phyloP scores from a whole-genome alignment of 139 green algal genomes.

The Picochlorum sp. region DNA sequence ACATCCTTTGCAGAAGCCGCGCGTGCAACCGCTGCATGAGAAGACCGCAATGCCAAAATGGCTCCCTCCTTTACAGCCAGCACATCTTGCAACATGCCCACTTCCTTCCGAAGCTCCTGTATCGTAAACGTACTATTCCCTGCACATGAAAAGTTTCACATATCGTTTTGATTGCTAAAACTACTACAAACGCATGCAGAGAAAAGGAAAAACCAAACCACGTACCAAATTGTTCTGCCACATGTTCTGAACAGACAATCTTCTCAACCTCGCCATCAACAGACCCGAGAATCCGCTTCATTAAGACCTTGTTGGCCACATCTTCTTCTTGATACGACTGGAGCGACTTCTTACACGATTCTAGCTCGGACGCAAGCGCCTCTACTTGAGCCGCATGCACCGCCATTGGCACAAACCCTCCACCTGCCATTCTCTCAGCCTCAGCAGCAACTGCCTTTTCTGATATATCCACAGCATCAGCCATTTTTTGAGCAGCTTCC shows the following conservation, averaged over 20 bases:
- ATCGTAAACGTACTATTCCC: background rate
- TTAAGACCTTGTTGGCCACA: slow-evolving; percentile 11
- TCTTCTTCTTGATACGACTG: slow-evolving; percentile 11
- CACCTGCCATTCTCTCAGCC: slow-evolving; percentile 3
- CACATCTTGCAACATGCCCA: background rate
- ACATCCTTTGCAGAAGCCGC: background rate
- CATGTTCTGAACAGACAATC: slow-evolving; percentile 21
- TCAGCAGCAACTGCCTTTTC: slow-evolving; percentile 5
- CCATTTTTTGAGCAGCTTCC: background rate
- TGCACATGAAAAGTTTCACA: background rate
- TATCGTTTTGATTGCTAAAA: no score
- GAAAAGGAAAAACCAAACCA: no score
- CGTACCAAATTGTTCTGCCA: slow-evolving; percentile 2
- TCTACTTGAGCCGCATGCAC: background rate
- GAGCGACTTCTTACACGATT: slow-evolving; percentile 16
- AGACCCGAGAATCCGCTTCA: slow-evolving; percentile 1
- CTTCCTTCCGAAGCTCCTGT: background rate
- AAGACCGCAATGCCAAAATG: background rate
- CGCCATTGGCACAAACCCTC: background rate
- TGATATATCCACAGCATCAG: slow-evolving; percentile 2
- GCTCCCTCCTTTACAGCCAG: slow-evolving; percentile 9
- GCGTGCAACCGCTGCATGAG: background rate
- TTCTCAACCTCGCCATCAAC: slow-evolving; percentile 15
- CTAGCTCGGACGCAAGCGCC: slow-evolving; percentile 14
- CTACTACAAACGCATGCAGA: no score